Evolutionary conservation across 2,329 filamentous ascomycete genomes (phyloP).

Genomic region (Camillea tinctor): DNA sequence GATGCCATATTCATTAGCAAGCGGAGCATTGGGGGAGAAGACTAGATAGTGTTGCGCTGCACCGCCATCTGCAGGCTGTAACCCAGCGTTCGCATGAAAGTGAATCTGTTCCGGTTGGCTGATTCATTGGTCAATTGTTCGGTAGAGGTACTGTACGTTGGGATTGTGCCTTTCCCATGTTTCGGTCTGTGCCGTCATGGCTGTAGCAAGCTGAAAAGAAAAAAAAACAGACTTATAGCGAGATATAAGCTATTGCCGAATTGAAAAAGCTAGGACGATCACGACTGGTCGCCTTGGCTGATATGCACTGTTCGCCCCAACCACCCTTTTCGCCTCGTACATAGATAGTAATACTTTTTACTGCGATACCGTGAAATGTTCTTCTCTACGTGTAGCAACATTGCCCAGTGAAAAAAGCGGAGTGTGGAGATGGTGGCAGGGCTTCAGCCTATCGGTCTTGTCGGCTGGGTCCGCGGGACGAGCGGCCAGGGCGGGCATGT

Average conservation of each 20-base stretch:
- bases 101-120: background rate
- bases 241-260: background rate
- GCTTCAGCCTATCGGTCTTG: background rate
- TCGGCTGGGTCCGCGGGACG: constrained; percentile 8
- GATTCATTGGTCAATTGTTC: background rate
- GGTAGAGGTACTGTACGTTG: background rate
- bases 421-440: constrained; percentile 12
- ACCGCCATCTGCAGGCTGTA: background rate
- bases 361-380: background rate
- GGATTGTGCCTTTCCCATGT: background rate
- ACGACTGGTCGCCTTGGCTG: background rate
- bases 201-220: background rate
- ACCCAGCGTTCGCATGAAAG: background rate
- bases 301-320: background rate
- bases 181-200: background rate
- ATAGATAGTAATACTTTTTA: background rate
- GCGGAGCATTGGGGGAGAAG: background rate
- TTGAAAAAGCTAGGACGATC: background rate
- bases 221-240: background rate
- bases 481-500: constrained; percentile 6
- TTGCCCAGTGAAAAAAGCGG: constrained; percentile 16
- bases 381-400: constrained; percentile 10
- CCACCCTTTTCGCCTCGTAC: background rate
- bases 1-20: background rate
- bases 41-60: no score